phyloP scores from a whole-genome alignment of 1,139 yeast genomes.

The Candida tetrigidarum region DNA sequence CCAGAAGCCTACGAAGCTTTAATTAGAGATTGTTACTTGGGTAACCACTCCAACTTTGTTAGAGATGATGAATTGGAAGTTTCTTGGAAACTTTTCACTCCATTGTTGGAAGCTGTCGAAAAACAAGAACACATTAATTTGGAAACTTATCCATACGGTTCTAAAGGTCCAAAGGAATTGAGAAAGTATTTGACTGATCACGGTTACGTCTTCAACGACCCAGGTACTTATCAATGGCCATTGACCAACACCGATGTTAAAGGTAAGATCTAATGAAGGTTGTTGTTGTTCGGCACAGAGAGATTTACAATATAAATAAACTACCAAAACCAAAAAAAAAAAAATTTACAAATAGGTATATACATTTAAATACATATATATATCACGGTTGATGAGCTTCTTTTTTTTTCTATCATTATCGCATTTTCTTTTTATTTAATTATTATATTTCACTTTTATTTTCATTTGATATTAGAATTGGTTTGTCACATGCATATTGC shows the following conservation, averaged over 20 bases:
- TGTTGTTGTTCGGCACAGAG: background rate
- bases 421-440: background rate
- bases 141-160: slow-evolving; percentile 79
- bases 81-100: slow-evolving; percentile 93
- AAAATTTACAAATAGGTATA: background rate
- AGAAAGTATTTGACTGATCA: slow-evolving; percentile 64
- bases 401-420: background rate
- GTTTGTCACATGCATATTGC: background rate
- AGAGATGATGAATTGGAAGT: slow-evolving; percentile 97
- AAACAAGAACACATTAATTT: slow-evolving; percentile 61
- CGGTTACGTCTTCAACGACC: slow-evolving; percentile 68
- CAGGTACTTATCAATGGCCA: slow-evolving; percentile 81
- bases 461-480: no score
- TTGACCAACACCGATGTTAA: slow-evolving; percentile 62
- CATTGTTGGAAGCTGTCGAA: slow-evolving; percentile 81
- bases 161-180: slow-evolving; percentile 82
- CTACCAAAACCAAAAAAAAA: no score
- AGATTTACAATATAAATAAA: background rate
- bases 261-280: slow-evolving; percentile 20
- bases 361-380: background rate
- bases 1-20: slow-evolving; percentile 98
- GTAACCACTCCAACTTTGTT: slow-evolving; percentile 96
- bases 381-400: slow-evolving; percentile 2
- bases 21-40: slow-evolving; percentile 86
- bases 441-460: background rate